phyloP scores from a whole-genome alignment of 768 basidiomycete genomes.

The Russula vinacea region DNA sequence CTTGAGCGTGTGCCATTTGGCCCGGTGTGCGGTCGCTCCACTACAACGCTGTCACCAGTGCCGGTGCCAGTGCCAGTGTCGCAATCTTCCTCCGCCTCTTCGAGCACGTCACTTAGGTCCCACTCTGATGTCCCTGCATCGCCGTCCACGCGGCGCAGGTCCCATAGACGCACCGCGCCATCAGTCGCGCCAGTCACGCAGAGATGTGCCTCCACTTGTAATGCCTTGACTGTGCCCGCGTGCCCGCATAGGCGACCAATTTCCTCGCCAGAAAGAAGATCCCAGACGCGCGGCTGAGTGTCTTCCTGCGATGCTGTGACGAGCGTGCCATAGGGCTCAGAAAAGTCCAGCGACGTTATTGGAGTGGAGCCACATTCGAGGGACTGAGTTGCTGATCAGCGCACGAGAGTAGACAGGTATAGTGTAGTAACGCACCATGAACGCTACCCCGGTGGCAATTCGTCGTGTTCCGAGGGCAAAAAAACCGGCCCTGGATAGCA shows the following conservation, averaged over 20 bases:
- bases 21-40: slow-evolving; percentile 40
- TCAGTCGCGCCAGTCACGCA: slow-evolving; percentile 91
- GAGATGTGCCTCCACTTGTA: slow-evolving; percentile 90
- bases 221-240: slow-evolving; percentile 72
- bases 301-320: slow-evolving; percentile 88
- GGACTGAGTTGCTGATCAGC: slow-evolving; percentile 51
- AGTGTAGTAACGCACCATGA: slow-evolving; percentile 69
- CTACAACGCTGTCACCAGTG: slow-evolving; percentile 35
- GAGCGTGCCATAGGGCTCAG: slow-evolving; percentile 92
- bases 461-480: slow-evolving; percentile 95
- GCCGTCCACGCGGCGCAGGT: slow-evolving; percentile 77
- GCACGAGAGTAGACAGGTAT: slow-evolving; percentile 4
- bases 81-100: slow-evolving; percentile 54
- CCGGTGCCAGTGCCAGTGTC: slow-evolving; percentile 32
- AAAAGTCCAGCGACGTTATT: slow-evolving; percentile 88
- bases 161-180: slow-evolving; percentile 84
- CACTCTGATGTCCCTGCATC: slow-evolving; percentile 57
- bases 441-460: slow-evolving; percentile 89
- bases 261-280: slow-evolving; percentile 84
- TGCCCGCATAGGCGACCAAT: slow-evolving; percentile 84
- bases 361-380: slow-evolving; percentile 76
- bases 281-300: slow-evolving; percentile 88
- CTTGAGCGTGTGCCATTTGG: slow-evolving; percentile 39
- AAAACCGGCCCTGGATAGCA: slow-evolving; percentile 75
- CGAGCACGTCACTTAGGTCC: slow-evolving; percentile 58